A percentile compares a stretch with the other conserved stretches of the same genome.
Conservation (phyloP, 2,329 filamentous ascomycete species). For the Coniella lustricola region DNA sequence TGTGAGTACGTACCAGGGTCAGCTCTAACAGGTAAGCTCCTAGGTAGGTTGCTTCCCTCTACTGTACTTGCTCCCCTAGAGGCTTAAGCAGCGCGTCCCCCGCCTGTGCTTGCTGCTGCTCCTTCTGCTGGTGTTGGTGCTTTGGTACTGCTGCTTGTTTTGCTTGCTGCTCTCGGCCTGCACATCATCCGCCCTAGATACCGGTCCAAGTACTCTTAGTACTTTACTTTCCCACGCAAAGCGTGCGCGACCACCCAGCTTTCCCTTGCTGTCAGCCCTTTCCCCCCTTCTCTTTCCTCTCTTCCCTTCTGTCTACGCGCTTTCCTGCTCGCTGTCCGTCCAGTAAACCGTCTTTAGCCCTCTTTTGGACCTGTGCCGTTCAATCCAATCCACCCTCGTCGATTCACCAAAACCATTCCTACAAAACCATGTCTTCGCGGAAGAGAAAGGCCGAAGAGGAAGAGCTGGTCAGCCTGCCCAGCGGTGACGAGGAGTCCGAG, state of each 20-base stretch:
- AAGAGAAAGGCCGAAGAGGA: slow-evolving; percentile 48
- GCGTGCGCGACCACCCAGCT: slow-evolving; percentile 16
- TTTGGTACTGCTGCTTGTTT: slow-evolving; percentile 20
- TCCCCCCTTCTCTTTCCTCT: slow-evolving; percentile 16
- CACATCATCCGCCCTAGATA: background rate
- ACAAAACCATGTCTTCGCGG: slow-evolving; percentile 37
- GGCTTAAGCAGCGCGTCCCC: no score
- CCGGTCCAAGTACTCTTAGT: no score
- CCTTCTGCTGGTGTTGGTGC: no score
- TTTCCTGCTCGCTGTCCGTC: background rate
- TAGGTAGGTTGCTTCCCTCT: no score
- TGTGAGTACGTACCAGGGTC: no score
- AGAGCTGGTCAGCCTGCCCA: slow-evolving; percentile 48
- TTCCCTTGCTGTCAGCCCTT: slow-evolving; percentile 21
- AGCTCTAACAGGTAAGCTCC: no score
- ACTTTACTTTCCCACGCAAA: slow-evolving; percentile 13
- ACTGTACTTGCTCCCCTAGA: no score
- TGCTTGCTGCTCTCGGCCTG: background rate
- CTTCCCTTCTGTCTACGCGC: slow-evolving; percentile 5
- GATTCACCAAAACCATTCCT: slow-evolving; percentile 4
- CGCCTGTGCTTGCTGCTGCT: background rate
- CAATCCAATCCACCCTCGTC: slow-evolving; percentile 23
- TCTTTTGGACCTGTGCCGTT: slow-evolving; percentile 2
- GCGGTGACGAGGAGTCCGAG: slow-evolving; percentile 44
- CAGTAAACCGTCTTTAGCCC: background rate